Base-by-base conservation (phyloP, 306 rosid species). In the Mucuna pruriens region DNA sequence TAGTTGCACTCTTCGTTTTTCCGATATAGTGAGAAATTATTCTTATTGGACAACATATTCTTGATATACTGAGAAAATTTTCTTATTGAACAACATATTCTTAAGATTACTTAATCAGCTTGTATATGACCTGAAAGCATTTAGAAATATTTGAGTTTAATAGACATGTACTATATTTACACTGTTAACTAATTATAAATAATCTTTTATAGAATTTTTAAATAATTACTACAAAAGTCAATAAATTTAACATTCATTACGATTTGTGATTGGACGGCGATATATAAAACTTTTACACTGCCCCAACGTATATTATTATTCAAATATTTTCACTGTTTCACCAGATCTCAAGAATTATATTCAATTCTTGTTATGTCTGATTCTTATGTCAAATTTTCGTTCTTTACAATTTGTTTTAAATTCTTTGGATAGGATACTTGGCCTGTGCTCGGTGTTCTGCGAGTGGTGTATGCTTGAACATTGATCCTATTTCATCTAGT, bases 361-460 rank as follows among this genome's bases (percentile, higher is more conserved):
- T 20, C 16, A 57, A 17, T 67, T 67, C 44, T 70, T 78, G 74
- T 78, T 67, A 78, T 38, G 20, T 44, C 15, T 74, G 75, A 46
- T 36, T 65, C 69, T 54, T 38, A 26, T 74, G 74, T 25, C 67
- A 71, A 55, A 61, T 13, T 62, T 29, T 67, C 42, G 62, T 31
- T 38, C 44, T 76, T 34, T 25, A 23, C 46, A 40, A 17, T 71
- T 69, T 48, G 79, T 77, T 19, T 67, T 63, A 71, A 57, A 74
- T 71, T 46, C 13, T 69, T 8, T 82, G 85, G 54, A 55, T 74
- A 95, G 99, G 99, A 42, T 95, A 95, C 90, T 86, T 95, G 86
- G 91, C 99, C 40, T 93, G 99, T 71, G 98, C 98, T 71, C 87
- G 98, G 74, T 93, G 99, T 84, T 91, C 98, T 5, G 86, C 96